These are phyloP conservation scores for grape (Vitis vinifera) DNA, from an alignment of 164 flowering plant species.

Conservation along the genomic window DNA sequence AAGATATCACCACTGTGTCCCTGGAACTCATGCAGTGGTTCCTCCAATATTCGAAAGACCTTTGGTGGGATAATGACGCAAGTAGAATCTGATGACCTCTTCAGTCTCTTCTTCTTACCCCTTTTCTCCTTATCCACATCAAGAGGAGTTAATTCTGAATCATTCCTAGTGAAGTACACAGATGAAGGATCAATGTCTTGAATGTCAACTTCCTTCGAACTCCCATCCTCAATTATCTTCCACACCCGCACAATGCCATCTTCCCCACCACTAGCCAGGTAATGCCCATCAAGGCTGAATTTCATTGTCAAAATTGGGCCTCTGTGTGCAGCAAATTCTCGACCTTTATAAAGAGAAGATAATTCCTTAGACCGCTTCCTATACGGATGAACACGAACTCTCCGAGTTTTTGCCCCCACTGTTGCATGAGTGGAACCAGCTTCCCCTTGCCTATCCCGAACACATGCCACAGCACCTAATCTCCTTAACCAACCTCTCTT, in stretches of 20 bases:
- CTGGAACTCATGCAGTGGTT: conserved; percentile 67
- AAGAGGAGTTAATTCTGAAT: conserved; percentile 44
- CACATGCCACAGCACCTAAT: conserved; percentile 34
- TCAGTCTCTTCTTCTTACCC: conserved; percentile 29
- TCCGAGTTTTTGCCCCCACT: conserved; percentile 19
- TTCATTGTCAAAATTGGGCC: conserved; percentile 78
- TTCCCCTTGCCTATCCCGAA: conserved; percentile 25
- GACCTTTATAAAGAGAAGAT: conserved; percentile 59
- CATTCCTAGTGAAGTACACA: conserved; percentile 44
- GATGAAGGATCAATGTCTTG: conserved; percentile 48
- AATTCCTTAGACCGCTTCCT: conserved; percentile 61
- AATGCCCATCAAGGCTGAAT: conserved; percentile 72
- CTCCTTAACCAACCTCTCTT: conserved; percentile 55
- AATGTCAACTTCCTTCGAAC: conserved; percentile 30
- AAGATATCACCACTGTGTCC: conserved; percentile 78
- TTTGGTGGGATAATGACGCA: conserved; percentile 65
- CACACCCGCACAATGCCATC: conserved; percentile 78
- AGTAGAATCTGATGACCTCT: conserved; percentile 48
- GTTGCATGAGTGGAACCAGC: conserved; percentile 11
- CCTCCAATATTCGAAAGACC: conserved; percentile 54
- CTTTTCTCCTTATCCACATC: conserved; percentile 36
- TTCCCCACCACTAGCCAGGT: conserved; percentile 80
- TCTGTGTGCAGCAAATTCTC: conserved; percentile 68
- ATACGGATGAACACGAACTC: conserved; percentile 38
- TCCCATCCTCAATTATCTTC: conserved; percentile 66